A percentile compares a stretch with the other conserved stretches of the same genome.
Evolutionary conservation across 2,329 filamentous ascomycete species (phyloP).

Genomic region (Microascus cirrosus): DNA sequence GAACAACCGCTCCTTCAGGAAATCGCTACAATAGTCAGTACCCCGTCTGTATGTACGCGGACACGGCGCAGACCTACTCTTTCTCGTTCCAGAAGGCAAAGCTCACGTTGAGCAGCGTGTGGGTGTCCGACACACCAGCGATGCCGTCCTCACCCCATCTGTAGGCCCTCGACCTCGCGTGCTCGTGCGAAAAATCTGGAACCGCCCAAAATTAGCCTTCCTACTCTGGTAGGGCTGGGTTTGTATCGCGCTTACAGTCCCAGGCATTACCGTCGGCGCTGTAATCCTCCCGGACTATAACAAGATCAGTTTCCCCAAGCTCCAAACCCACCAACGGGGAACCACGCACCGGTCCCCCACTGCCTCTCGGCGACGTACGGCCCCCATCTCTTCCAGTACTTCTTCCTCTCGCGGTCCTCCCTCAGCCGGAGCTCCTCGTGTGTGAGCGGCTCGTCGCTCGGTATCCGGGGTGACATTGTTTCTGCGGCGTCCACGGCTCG

Average conservation of each 20-base stretch:
- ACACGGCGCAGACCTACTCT: constrained; percentile 47
- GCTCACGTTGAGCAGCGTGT: constrained; percentile 82
- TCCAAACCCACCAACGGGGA: neutral
- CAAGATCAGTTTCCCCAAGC: neutral
- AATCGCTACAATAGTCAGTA: constrained; percentile 48
- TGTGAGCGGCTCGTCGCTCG: constrained; percentile 76
- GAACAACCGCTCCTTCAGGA: constrained; percentile 90
- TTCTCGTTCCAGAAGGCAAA: constrained; percentile 98
- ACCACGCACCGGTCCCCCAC: constrained; percentile 73
- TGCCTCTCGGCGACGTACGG: constrained; percentile 88
- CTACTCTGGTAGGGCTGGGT: no score
- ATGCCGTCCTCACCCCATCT: constrained; percentile 97
- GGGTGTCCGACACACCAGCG: constrained; percentile 83
- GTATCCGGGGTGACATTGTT: constrained; percentile 17
- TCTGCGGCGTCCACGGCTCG: neutral
- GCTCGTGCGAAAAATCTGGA: constrained; percentile 84
- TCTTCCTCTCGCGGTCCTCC: constrained; percentile 69
- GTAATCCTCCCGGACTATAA: constrained; percentile 83
- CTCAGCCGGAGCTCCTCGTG: constrained; percentile 85
- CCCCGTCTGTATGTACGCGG: neutral
- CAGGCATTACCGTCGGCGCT: constrained; percentile 82
- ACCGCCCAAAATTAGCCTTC: neutral
- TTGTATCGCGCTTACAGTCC: constrained; percentile 90
- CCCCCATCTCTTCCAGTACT: constrained; percentile 99
- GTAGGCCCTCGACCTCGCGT: constrained; percentile 79